A percentile compares a stretch with the other conserved stretches of the same genome.
phyloP scores from a whole-genome alignment of 257 asterid genomes.

The Plectranthus barbatus region DNA sequence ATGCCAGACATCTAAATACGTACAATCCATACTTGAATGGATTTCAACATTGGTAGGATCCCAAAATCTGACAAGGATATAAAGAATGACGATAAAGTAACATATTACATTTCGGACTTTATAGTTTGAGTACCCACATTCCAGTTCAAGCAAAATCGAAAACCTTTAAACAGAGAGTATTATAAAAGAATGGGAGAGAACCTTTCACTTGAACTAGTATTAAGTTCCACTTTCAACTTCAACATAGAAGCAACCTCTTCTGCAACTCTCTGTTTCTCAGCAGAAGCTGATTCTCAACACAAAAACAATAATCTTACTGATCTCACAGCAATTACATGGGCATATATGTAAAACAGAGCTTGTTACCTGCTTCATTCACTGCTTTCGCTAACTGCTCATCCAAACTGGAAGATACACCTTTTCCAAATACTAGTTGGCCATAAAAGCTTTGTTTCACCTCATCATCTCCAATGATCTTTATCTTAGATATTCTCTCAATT shows the following conservation, averaged over 20 bases:
- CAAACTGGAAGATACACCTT: constrained; percentile 67
- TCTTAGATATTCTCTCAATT: constrained; percentile 48
- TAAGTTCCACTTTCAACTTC: constrained; percentile 74
- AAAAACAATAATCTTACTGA: neutral
- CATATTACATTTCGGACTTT: neutral
- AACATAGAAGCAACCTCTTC: constrained; percentile 90
- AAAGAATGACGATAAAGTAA: neutral
- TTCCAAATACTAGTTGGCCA: constrained; percentile 75
- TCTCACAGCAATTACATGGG: neutral
- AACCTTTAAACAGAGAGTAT: neutral
- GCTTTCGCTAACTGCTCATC: constrained; percentile 80
- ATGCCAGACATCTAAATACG: neutral
- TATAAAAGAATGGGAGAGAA: constrained; percentile 14
- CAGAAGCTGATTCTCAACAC: constrained; percentile 47
- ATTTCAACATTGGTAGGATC: neutral
- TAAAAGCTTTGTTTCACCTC: constrained; percentile 76
- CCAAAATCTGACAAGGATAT: neutral
- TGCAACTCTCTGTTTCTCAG: constrained; percentile 78
- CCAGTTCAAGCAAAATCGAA: neutral
- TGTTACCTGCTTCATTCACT: constrained; percentile 79
- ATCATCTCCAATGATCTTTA: constrained; percentile 51
- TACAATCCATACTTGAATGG: neutral
- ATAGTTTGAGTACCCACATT: neutral
- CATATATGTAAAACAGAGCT: neutral
- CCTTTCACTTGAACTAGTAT: constrained; percentile 74